Conservation (phyloP, 768 basidiomycete genomes). For the Lentinula sp. region DNA sequence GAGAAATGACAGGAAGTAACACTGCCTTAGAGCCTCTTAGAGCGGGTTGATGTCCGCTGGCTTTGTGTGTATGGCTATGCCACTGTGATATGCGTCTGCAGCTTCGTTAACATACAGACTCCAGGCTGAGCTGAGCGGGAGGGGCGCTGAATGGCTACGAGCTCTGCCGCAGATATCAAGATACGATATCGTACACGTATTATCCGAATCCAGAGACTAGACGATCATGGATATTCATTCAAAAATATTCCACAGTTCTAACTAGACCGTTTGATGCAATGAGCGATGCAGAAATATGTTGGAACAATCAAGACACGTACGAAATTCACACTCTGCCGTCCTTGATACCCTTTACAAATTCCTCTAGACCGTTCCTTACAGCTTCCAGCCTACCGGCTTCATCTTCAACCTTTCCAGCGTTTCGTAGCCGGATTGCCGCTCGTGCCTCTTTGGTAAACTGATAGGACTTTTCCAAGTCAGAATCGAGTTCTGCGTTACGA, state of each 20-base stretch:
- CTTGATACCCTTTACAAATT: slow-evolving; percentile 34
- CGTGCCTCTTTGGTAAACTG: slow-evolving; percentile 56
- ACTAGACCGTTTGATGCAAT: too few relatives aligned
- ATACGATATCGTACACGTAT: not conserved
- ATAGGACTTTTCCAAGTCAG: slow-evolving; percentile 40
- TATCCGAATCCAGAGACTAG: not conserved
- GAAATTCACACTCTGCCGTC: not conserved
- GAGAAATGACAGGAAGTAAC: not conserved
- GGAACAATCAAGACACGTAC: not conserved
- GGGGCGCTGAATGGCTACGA: not conserved
- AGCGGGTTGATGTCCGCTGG: not conserved
- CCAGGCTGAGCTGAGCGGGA: not conserved
- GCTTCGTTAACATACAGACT: not conserved
- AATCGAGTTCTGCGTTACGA: not conserved
- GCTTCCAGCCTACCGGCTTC: slow-evolving; percentile 52
- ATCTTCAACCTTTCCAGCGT: slow-evolving; percentile 45
- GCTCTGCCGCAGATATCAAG: too few relatives aligned
- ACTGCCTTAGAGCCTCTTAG: not conserved
- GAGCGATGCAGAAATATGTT: not conserved
- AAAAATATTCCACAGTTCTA: too few relatives aligned
- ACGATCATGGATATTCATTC: too few relatives aligned
- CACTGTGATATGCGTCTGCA: not conserved
- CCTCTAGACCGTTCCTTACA: slow-evolving; percentile 49
- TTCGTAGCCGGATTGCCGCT: slow-evolving; percentile 46
- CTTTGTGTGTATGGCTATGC: not conserved